Evolutionary conservation across 495 filamentous ascomycete species (phyloP).

Genomic region (Staphylotrichum tortipilum): DNA sequence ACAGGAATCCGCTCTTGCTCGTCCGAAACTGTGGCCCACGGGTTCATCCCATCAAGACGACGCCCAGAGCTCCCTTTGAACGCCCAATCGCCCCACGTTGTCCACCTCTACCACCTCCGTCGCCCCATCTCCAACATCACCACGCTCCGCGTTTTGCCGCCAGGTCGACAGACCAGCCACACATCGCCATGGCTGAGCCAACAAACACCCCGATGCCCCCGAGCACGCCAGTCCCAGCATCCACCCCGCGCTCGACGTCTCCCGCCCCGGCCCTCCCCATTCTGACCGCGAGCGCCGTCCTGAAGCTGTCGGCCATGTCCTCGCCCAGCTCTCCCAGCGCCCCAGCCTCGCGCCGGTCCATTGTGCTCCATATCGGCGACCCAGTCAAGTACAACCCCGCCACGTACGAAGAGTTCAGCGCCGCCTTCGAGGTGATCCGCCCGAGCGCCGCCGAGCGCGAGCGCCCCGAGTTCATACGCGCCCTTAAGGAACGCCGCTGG

Average conservation of each 20-base stretch:
- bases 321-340: background rate
- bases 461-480: conserved; percentile 52
- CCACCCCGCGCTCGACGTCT: conserved; percentile 36
- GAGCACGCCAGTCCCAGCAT: conserved; percentile 35
- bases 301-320: conserved; percentile 13
- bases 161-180: background rate
- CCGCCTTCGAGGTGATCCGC: conserved; percentile 51
- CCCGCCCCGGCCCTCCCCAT: conserved; percentile 28
- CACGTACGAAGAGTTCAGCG: conserved; percentile 46
- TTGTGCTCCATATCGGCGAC: conserved; percentile 62
- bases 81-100: no score
- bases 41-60: no score
- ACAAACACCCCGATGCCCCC: conserved; percentile 40
- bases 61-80: background rate
- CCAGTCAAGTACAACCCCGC: conserved; percentile 58
- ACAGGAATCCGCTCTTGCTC: no score
- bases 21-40: no score
- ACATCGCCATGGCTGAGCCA: conserved; percentile 37
- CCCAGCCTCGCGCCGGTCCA: conserved; percentile 16
- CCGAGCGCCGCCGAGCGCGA: conserved; percentile 42
- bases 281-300: conserved; percentile 15
- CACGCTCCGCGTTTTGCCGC: background rate
- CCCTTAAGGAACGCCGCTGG: conserved; percentile 54
- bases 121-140: no score
- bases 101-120: background rate